Evolutionary conservation across 148 eudicot genomes (phyloP).

Genomic region (Agrostemma githago): DNA sequence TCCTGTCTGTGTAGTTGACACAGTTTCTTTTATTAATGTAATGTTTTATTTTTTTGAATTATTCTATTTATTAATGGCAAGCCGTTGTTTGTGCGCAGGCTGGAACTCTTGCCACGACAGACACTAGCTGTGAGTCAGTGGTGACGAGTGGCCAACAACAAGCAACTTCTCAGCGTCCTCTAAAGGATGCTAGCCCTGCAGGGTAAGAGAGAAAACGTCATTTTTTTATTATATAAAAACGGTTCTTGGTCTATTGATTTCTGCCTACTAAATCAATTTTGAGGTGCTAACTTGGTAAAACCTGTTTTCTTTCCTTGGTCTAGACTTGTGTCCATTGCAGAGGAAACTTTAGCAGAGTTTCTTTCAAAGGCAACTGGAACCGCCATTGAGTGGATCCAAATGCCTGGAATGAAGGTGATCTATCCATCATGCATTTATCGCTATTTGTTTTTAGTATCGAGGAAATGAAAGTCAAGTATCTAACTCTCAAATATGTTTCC

Average conservation of each 20-base stretch:
- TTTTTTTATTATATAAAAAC: background rate
- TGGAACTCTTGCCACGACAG: slow-evolving; percentile 35
- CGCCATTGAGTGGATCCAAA: slow-evolving; percentile 56
- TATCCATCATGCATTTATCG: background rate
- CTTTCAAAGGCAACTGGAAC: slow-evolving; percentile 64
- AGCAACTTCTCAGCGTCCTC: slow-evolving; percentile 35
- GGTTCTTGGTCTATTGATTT: background rate
- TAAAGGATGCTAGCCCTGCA: slow-evolving; percentile 36
- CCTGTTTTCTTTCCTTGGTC: background rate
- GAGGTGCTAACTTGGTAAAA: background rate
- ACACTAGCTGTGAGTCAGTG: slow-evolving; percentile 43
- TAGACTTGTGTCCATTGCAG: slow-evolving; percentile 53
- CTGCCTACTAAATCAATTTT: slow-evolving; percentile 5
- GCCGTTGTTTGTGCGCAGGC: slow-evolving; percentile 23
- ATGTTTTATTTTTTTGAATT: background rate
- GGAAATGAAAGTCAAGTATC: background rate
- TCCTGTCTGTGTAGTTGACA: background rate
- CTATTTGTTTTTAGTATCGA: background rate
- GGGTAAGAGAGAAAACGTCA: slow-evolving; percentile 27
- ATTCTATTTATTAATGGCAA: slow-evolving; percentile 3
- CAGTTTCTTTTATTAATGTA: background rate
- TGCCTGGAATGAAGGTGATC: slow-evolving; percentile 55
- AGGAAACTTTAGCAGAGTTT: slow-evolving; percentile 56
- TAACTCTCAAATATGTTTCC: background rate
- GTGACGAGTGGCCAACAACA: slow-evolving; percentile 46